Evolutionary conservation across 129 eudicot species (phyloP).

Genomic region (Cynara cardunculus): DNA sequence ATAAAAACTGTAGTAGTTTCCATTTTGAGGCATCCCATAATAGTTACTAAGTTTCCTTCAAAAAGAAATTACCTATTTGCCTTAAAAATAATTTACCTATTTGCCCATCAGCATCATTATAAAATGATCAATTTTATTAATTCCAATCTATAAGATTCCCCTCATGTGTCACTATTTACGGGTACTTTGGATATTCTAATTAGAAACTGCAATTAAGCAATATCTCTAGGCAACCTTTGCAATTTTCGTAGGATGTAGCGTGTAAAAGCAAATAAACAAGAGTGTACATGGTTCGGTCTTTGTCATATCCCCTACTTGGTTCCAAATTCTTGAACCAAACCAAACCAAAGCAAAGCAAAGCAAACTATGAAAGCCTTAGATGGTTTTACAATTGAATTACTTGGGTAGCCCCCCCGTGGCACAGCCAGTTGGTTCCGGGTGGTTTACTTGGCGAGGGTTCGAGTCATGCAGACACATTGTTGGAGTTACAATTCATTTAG

Average conservation of each 20-base stretch:
- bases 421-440: no score
- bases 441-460: no score
- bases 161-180: background rate
- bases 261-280: background rate
- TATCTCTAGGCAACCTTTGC: background rate
- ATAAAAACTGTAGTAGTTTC: slow-evolving; percentile 9
- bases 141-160: background rate
- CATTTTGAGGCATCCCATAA: background rate
- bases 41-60: background rate
- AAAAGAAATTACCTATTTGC: background rate
- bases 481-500: no score
- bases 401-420: no score
- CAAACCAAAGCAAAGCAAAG: no score
- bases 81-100: background rate
- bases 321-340: no score
- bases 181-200: background rate
- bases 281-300: background rate
- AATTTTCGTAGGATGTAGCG: background rate
- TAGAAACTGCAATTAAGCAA: background rate
- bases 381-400: no score
- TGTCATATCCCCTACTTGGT: background rate
- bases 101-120: background rate
- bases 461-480: no score
- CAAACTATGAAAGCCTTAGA: no score
- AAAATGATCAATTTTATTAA: background rate